Conservation (phyloP, 2,329 filamentous ascomycete genomes). For the Pezicula neosporulosa region DNA sequence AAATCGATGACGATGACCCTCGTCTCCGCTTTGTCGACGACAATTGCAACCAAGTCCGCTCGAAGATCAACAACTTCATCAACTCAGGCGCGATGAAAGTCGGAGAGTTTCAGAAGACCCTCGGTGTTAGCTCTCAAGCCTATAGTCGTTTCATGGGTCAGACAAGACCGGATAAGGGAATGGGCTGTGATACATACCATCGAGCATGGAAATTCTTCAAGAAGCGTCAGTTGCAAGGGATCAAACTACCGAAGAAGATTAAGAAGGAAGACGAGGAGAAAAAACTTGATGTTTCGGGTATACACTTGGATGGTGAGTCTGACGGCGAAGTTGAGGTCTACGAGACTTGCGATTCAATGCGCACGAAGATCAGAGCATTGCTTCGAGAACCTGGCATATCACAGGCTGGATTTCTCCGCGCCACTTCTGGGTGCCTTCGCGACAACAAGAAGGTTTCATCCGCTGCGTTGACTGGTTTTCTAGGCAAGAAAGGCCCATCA, state of each 20-base stretch:
- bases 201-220: too few relatives aligned
- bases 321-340: slow-evolving; percentile 41
- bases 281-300: slow-evolving; percentile 34
- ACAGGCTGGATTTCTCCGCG: slow-evolving; percentile 45
- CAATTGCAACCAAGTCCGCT: too few relatives aligned
- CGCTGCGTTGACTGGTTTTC: slow-evolving; percentile 44
- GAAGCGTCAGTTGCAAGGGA: not conserved
- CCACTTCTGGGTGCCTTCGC: slow-evolving; percentile 24
- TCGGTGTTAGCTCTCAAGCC: too few relatives aligned
- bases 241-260: not conserved
- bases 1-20: not conserved
- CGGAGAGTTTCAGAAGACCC: too few relatives aligned
- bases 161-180: too few relatives aligned
- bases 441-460: slow-evolving; percentile 34
- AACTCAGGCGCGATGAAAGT: too few relatives aligned
- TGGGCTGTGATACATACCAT: too few relatives aligned
- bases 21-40: too few relatives aligned
- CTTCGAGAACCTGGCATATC: slow-evolving; percentile 40
- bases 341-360: slow-evolving; percentile 53
- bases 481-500: slow-evolving; percentile 41
- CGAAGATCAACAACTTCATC: too few relatives aligned
- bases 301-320: slow-evolving; percentile 44
- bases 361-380: slow-evolving; percentile 49
- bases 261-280: not conserved
- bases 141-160: too few relatives aligned